A percentile compares a stretch with the other conserved stretches of the same genome.
Evolutionary conservation across 148 eudicot species (phyloP).

Genomic region (Rhododendron ovatum): DNA sequence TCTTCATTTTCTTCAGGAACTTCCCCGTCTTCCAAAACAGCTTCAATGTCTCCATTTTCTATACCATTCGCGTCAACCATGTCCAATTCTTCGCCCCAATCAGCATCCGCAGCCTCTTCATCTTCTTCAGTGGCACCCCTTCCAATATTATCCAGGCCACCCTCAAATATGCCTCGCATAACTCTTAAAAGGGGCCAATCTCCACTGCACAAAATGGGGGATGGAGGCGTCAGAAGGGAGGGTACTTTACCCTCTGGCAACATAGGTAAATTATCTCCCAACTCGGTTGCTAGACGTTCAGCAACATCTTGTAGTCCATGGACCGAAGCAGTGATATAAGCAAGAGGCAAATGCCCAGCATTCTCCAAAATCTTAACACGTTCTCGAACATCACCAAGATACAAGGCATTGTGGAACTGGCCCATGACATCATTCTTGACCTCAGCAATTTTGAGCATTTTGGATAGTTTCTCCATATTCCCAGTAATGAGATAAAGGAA

Average conservation of each 20-base stretch:
- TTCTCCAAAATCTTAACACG: conserved; percentile 66
- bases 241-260: conserved; percentile 49
- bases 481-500: conserved; percentile 76
- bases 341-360: conserved; percentile 75
- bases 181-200: conserved; percentile 81
- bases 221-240: conserved; percentile 57
- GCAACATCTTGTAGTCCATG: conserved; percentile 63
- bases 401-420: conserved; percentile 74
- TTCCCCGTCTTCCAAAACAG: conserved; percentile 33
- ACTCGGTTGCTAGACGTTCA: conserved; percentile 46
- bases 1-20: conserved; percentile 55
- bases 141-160: conserved; percentile 49
- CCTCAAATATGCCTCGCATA: conserved; percentile 62
- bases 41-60: conserved; percentile 34
- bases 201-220: conserved; percentile 55
- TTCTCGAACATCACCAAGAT: conserved; percentile 64
- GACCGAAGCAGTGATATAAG: conserved; percentile 65
- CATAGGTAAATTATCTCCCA: conserved; percentile 60
- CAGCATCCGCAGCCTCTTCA: conserved; percentile 50
- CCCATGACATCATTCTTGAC: conserved; percentile 83
- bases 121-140: conserved; percentile 47
- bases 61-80: conserved; percentile 43
- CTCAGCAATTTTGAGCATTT: conserved; percentile 86
- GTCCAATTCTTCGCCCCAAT: conserved; percentile 65
- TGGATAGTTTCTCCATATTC: conserved; percentile 53